phyloP scores from a whole-genome alignment of 176 grass and related monocot genomes.

The Musa beccarii region DNA sequence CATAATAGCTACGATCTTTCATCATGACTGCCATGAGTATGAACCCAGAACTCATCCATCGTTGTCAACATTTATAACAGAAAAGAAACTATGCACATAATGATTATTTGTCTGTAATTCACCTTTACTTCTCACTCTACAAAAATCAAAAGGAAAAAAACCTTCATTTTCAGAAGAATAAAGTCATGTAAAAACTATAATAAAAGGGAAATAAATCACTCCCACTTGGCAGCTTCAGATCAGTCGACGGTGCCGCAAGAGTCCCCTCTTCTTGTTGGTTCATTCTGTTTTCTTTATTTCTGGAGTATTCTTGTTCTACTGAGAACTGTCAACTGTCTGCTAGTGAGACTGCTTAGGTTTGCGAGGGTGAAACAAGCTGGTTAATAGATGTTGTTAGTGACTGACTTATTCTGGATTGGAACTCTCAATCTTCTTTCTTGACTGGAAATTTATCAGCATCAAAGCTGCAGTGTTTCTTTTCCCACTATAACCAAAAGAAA shows the following conservation, averaged over 20 bases:
- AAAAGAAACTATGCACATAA: constrained; percentile 14
- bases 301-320: background rate
- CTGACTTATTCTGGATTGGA: background rate
- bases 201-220: background rate
- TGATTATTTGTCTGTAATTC: constrained; percentile 3
- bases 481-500: background rate
- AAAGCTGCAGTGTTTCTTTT: background rate
- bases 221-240: background rate
- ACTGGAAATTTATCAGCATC: background rate
- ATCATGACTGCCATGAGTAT: background rate
- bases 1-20: constrained; percentile 3
- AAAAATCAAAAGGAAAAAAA: background rate
- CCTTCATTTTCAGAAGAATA: constrained; percentile 1
- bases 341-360: background rate
- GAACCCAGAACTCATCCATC: constrained; percentile 10
- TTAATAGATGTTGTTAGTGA: background rate
- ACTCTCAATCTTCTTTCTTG: background rate
- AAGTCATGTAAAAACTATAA: too few relatives aligned
- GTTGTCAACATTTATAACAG: constrained; percentile 6
- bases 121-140: background rate
- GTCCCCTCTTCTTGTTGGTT: background rate
- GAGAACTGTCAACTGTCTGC: background rate
- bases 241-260: background rate
- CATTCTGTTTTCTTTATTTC: background rate
- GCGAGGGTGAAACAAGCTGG: background rate